phyloP scores from a whole-genome alignment of 805 yeast species.

The Candida peoriensis region DNA sequence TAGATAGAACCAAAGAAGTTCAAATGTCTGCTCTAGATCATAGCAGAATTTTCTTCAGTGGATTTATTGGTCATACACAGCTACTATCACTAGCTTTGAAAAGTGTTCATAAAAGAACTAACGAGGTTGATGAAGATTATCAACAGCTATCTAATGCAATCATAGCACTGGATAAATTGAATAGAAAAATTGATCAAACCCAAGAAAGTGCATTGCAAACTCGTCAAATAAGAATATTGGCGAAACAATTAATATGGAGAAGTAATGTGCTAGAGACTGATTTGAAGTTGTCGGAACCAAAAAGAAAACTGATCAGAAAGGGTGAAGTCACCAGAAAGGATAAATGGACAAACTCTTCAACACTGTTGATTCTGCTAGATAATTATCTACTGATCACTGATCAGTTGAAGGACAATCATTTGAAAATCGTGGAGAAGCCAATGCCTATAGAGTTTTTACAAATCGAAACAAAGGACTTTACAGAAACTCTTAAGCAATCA shows the following conservation, averaged over 20 bases:
- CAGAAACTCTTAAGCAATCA: slow-evolving; percentile 1
- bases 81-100: slow-evolving; percentile 57
- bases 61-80: slow-evolving; percentile 50
- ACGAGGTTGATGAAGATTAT: slow-evolving; percentile 46
- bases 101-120: slow-evolving; percentile 50
- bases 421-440: slow-evolving; percentile 50
- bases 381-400: slow-evolving; percentile 67
- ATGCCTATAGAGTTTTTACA: slow-evolving; percentile 56
- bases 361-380: slow-evolving; percentile 57
- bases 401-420: slow-evolving; percentile 35
- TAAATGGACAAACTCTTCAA: slow-evolving; percentile 50
- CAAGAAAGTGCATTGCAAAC: slow-evolving; percentile 58
- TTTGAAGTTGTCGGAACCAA: slow-evolving; percentile 45
- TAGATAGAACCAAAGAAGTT: slow-evolving; percentile 44
- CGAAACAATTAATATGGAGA: slow-evolving; percentile 52
- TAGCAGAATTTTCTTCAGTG: slow-evolving; percentile 51
- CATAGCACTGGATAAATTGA: slow-evolving; percentile 48
- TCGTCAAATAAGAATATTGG: slow-evolving; percentile 48
- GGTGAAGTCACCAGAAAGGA: slow-evolving; percentile 62
- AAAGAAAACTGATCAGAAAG: slow-evolving; percentile 50
- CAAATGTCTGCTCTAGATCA: slow-evolving; percentile 38
- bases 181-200: slow-evolving; percentile 53
- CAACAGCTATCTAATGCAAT: slow-evolving; percentile 47
- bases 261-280: slow-evolving; percentile 38
- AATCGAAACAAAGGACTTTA: slow-evolving; percentile 39